phyloP scores from a whole-genome alignment of 2,329 filamentous ascomycete genomes.

The Tolypocladium tropicale region DNA sequence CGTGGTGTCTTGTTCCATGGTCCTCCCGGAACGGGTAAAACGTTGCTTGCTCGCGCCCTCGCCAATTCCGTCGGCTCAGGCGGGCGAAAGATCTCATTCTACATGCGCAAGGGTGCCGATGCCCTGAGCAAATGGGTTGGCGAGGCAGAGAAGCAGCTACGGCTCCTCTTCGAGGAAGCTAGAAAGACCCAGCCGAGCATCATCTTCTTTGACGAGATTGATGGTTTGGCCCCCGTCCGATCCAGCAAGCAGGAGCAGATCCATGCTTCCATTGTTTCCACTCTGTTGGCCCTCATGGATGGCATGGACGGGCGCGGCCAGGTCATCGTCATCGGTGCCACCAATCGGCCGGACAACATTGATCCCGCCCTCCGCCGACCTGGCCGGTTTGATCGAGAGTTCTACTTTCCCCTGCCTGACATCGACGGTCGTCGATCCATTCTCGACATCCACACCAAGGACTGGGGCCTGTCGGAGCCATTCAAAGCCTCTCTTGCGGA shows the following conservation, averaged over 20 bases:
- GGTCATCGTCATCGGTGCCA: conserved; percentile 98
- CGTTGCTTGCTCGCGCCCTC: conserved; percentile 83
- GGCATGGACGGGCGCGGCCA: conserved; percentile 97
- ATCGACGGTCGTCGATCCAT: conserved; percentile 72
- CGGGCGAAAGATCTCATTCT: conserved; percentile 93
- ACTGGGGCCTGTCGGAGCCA: conserved; percentile 70
- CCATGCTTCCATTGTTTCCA: conserved; percentile 94
- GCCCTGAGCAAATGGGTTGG: conserved; percentile 98
- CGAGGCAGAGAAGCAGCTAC: conserved; percentile 90
- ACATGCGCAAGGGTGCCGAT: conserved; percentile 98
- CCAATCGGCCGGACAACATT: conserved; percentile 91
- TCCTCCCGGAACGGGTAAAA: conserved; percentile 95
- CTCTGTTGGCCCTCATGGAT: conserved; percentile 88
- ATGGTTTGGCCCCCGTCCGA: conserved; percentile 87
- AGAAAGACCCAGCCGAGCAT: conserved; percentile 94
- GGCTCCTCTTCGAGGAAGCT: conserved; percentile 90
- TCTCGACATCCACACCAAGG: conserved; percentile 88
- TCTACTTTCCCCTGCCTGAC: conserved; percentile 92
- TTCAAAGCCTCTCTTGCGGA: conserved; percentile 82
- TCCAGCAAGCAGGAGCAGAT: conserved; percentile 99
- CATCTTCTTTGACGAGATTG: conserved; percentile 99
- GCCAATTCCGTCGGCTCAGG: conserved; percentile 84
- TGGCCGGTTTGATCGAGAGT: conserved; percentile 92
- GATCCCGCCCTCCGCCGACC: conserved; percentile 91
- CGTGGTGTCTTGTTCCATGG: conserved; percentile 94